Evolutionary conservation across 176 grass and related monocot genomes (phyloP), one percentile per base, ranked within the genome.

Genomic region (Microstegium vimineum): DNA sequence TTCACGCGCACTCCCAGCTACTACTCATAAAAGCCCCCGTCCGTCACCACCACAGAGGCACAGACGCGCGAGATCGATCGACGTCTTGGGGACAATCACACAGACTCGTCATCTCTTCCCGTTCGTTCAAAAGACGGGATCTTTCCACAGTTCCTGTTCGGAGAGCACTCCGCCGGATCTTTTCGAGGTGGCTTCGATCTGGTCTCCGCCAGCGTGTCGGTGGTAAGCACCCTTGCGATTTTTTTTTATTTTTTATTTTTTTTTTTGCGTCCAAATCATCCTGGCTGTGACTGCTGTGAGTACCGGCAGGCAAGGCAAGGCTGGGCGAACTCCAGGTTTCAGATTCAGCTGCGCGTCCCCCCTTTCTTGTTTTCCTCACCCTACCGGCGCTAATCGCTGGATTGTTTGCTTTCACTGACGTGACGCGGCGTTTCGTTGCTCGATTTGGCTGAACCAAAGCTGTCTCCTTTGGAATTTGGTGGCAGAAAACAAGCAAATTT

Each of bases 191-290:
- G 5, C 63, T 75, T 28, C 47, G 28, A 60, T 75, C 42, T 45
- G 71, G 0, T 22, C 11, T 15, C 15, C 35, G 5, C 18, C 83
- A 30, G 8, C 38, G 57, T 22, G 15, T 64, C 25, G 10, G 18
- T 71, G 86, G 86, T 88, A 65, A 83, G 74, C 12, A 0, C 35
- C 51, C 13, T 78, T 56, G n/a, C n/a, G n/a, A n/a, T n/a, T 83
- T n/a, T n/a, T n/a, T n/a, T n/a, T n/a, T n/a, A n/a, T n/a, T n/a
- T n/a, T n/a, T n/a, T n/a, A n/a, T n/a, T n/a, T n/a, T n/a, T n/a
- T n/a, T n/a, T n/a, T n/a, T 78, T 71, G 51, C 40, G 22, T 54
- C 73, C 73, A 33, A 42, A 47, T 52, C 11, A 65, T 18, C n/a
- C 26, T 7, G 42, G 42, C 42, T 14, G 42, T n/a, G n/a, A n/a